Evolutionary conservation across 345 rosid species (phyloP), one percentile per base, ranked within the genome.

Genomic region (Balakata baccata): DNA sequence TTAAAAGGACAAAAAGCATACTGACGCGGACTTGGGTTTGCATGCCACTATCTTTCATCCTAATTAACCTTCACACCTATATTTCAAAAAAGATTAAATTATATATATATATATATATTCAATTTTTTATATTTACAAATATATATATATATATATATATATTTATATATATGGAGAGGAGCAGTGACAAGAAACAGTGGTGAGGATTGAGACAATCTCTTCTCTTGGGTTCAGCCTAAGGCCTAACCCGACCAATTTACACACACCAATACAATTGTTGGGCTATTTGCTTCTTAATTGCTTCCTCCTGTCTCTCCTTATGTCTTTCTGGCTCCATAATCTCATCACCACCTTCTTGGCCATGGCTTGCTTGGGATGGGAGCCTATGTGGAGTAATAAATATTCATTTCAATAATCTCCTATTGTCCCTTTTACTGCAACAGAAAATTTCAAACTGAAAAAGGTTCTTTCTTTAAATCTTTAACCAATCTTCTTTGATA

Each of bases 231-330:
- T 53, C 34, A 6, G 23, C 3, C 45, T 49, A 50, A 22, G 12
- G 74, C 69, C 74, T 61, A 77, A 78, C 69, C 68, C 81, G 84
- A 84, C 82, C 80, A 68, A 13, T 47, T 73, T 70, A 53, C 82
- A 73, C 64, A 71, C 59, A 51, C 73, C 83, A 34, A 81, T 84
- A 50, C 64, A 76, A 71, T 25, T 79, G 84, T 73, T 79, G 79
- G 78, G 22, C 45, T 75, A 38, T 50, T 77, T 60, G 56, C 52
- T 58, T 63, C 56, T 41, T 29, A 29, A 29, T 29, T 67, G 60
- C 66, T 56, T 13, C 71, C 38, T 23, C 22, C 18, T 74, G 65
- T 74, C 70, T 38, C 18, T 52, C 25, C 54, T 14, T 29, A 39
- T 69, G 22, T 50, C 64, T n/a, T n/a, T n/a, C n/a, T n/a, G n/a